Evolutionary conservation across 768 basidiomycete species (phyloP).

Genomic region (Mycena latifolia): DNA sequence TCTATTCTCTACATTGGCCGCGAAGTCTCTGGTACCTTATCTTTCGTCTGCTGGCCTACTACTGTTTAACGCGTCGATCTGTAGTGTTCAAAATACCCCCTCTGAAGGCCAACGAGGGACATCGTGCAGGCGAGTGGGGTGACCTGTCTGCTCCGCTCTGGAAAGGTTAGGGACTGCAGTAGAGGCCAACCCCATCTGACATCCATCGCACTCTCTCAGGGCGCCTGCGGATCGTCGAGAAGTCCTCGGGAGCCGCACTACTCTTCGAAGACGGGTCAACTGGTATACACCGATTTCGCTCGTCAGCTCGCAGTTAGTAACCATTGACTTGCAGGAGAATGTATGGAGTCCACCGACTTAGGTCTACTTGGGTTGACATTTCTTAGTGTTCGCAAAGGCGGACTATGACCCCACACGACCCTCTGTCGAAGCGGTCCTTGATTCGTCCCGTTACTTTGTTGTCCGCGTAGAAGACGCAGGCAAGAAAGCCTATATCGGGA

Average conservation of each 20-base stretch:
- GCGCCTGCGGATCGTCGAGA: conserved; percentile 87
- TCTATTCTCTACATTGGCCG: conserved; percentile 91
- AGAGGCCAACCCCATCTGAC: conserved; percentile 1
- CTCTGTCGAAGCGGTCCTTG: conserved; percentile 94
- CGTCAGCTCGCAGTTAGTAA: not conserved
- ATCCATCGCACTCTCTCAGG: conserved; percentile 13
- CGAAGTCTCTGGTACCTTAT: conserved; percentile 83
- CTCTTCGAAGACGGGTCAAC: conserved; percentile 85
- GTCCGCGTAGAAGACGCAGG: conserved; percentile 90
- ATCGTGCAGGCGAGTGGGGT: conserved; percentile 95
- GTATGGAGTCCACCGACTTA: conserved; percentile 1
- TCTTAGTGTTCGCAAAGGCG: conserved; percentile 87
- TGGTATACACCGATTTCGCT: conserved; percentile 61
- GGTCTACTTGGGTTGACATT: conserved; percentile 32
- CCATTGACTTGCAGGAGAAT: conserved; percentile 1
- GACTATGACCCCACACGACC: conserved; percentile 84
- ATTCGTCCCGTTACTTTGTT: conserved; percentile 96
- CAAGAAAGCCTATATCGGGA: conserved; percentile 91
- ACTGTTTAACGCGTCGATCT: conserved; percentile 23
- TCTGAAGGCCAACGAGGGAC: conserved; percentile 87
- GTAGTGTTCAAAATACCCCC: conserved; percentile 94
- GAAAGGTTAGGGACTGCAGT: conserved; percentile 68
- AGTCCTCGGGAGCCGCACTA: conserved; percentile 73
- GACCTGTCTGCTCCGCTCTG: conserved; percentile 86
- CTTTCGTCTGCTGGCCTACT: conserved; percentile 21